Conservation (phyloP, 257 asterid genomes). For the Echites panduratus region DNA sequence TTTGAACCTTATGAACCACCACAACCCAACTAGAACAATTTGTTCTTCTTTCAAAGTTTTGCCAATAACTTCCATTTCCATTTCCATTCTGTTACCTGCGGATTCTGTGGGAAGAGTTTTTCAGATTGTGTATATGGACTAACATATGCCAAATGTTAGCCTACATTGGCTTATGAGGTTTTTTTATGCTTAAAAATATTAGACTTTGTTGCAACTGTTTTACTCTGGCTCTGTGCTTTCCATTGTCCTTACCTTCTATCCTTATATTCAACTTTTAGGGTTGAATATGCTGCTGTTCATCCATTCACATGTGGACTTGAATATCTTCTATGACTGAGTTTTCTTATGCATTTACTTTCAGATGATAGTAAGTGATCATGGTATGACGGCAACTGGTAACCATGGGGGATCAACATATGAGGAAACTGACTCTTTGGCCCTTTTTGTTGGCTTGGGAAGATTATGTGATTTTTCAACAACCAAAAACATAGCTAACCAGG, state of each 20-base stretch:
- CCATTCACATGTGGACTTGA: not conserved
- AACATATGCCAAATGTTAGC: not conserved
- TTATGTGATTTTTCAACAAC: slow-evolving; percentile 23
- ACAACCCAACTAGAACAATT: not conserved
- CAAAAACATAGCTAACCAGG: slow-evolving; percentile 61
- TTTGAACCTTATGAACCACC: not conserved
- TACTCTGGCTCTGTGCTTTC: not conserved
- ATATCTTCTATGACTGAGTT: slow-evolving; percentile 1
- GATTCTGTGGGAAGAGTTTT: not conserved
- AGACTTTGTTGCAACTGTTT: too few species aligned
- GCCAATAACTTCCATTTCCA: too few species aligned
- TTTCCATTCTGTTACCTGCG: not conserved
- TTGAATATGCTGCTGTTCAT: not conserved
- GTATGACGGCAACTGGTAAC: slow-evolving; percentile 87
- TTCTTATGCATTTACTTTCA: slow-evolving; percentile 31
- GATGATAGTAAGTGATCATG: slow-evolving; percentile 91
- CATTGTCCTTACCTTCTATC: not conserved
- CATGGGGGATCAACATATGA: slow-evolving; percentile 91
- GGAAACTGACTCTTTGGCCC: slow-evolving; percentile 90
- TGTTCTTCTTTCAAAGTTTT: not conserved
- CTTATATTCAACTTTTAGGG: not conserved
- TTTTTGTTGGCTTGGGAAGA: slow-evolving; percentile 50
- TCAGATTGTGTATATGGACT: not conserved
- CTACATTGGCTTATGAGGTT: too few species aligned
- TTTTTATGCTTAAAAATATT: too few species aligned